Evolutionary conservation across 495 filamentous ascomycete genomes (phyloP).

Genomic region (Hapsidospora chrysogenum): DNA sequence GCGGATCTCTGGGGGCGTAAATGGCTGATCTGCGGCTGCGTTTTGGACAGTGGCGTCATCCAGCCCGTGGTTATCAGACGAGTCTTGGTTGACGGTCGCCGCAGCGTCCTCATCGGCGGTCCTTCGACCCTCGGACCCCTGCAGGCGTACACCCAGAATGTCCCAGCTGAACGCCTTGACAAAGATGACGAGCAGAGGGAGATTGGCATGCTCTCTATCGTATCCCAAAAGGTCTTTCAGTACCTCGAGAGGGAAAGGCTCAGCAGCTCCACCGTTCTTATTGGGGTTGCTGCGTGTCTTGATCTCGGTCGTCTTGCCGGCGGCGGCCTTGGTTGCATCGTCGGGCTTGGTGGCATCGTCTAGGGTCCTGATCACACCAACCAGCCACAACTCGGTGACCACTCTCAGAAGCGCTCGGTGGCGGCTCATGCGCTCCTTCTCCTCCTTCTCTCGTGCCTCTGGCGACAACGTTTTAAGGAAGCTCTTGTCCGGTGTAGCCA

Average conservation of each 20-base stretch:
- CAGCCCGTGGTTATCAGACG: constrained; percentile 30
- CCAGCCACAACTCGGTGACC: constrained; percentile 92
- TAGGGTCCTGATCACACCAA: constrained; percentile 68
- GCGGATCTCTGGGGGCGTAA: constrained; percentile 60
- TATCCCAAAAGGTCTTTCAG: constrained; percentile 89
- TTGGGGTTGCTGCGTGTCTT: constrained; percentile 29
- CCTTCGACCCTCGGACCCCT: constrained; percentile 59
- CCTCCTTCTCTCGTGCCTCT: constrained; percentile 83
- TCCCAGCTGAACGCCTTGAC: constrained; percentile 97
- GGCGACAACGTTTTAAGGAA: constrained; percentile 60
- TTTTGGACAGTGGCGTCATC: constrained; percentile 23
- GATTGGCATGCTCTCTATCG: constrained; percentile 79
- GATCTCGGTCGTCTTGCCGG: constrained; percentile 35
- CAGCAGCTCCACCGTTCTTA: constrained; percentile 40
- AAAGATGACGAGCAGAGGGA: constrained; percentile 83
- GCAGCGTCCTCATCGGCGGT: constrained; percentile 72
- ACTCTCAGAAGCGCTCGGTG: constrained; percentile 78
- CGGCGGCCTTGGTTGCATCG: constrained; percentile 46
- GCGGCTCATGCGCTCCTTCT: constrained; percentile 77
- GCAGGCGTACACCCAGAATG: constrained; percentile 60
- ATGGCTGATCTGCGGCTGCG: constrained; percentile 38
- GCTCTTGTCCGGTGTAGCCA: constrained; percentile 82
- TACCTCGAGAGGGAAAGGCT: constrained; percentile 90
- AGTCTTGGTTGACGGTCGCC: constrained; percentile 31
- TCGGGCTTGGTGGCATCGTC: constrained; percentile 82